These are phyloP conservation scores for Camellia japonica DNA, from an alignment of 148 eudicot species.

Conservation along the genomic window DNA sequence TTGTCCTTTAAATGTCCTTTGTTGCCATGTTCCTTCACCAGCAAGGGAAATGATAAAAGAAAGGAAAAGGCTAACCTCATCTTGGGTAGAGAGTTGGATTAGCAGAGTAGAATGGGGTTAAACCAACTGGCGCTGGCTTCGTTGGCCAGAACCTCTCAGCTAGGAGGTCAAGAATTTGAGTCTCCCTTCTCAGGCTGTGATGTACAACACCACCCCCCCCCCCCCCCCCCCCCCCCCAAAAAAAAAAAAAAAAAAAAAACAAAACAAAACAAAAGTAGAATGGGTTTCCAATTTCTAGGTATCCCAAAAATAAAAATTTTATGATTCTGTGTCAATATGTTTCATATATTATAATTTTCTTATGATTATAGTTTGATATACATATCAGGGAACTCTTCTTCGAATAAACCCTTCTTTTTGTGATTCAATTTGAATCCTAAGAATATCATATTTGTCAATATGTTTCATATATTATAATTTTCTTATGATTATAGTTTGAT, in stretches of 20 bases:
- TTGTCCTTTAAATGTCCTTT: no score
- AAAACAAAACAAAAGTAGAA: no score
- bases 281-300: neutral
- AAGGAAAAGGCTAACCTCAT: neutral
- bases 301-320: neutral
- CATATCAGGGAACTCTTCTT: no score
- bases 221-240: no score
- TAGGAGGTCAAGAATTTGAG: no score
- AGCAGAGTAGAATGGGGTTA: neutral
- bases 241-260: no score
- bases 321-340: neutral
- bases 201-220: no score
- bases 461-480: neutral
- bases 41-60: neutral
- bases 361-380: neutral
- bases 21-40: no score
- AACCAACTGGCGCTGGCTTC: no score
- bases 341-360: neutral
- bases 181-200: no score
- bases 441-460: neutral
- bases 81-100: neutral
- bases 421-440: neutral
- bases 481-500: neutral
- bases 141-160: no score
- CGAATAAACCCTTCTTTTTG: no score